These are phyloP conservation scores for Nepenthes mirabilis DNA, from an alignment of 148 eudicot species.

Conservation along the genomic window DNA sequence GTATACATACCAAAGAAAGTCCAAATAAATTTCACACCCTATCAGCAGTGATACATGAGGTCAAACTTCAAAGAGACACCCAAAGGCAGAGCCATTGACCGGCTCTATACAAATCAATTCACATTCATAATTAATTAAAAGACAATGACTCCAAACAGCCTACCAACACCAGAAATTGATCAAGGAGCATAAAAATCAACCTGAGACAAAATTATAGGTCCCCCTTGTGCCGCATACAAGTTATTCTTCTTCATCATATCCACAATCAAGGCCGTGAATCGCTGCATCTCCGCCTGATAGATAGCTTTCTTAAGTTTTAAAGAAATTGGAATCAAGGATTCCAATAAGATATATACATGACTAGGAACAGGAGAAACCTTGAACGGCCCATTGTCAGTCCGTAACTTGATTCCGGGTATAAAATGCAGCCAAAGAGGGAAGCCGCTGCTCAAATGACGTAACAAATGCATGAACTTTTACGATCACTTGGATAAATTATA, in stretches of 20 bases:
- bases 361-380: constrained; percentile 31
- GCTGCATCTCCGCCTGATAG: constrained; percentile 73
- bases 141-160: background rate
- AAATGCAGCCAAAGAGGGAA: constrained; percentile 99
- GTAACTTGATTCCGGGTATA: constrained; percentile 59
- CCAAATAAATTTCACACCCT: too few species aligned
- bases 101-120: too few species aligned
- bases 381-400: constrained; percentile 86
- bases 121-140: too few species aligned
- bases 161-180: background rate
- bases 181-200: constrained; percentile 18
- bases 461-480: too few species aligned
- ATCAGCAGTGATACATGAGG: too few species aligned
- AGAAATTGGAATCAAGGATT: too few species aligned
- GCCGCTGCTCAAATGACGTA: constrained; percentile 42
- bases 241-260: constrained; percentile 82
- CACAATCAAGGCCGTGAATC: constrained; percentile 72
- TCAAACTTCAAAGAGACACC: too few species aligned
- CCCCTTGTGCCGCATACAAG: constrained; percentile 93
- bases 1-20: too few species aligned
- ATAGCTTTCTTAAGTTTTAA: too few species aligned
- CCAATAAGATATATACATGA: too few species aligned
- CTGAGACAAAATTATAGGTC: constrained; percentile 94
- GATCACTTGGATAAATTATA: too few species aligned
- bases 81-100: too few species aligned